A percentile compares a stretch with the other conserved stretches of the same genome.
Conservation (phyloP, 73 alveolate species). For the Tetrahymena borealis region DNA sequence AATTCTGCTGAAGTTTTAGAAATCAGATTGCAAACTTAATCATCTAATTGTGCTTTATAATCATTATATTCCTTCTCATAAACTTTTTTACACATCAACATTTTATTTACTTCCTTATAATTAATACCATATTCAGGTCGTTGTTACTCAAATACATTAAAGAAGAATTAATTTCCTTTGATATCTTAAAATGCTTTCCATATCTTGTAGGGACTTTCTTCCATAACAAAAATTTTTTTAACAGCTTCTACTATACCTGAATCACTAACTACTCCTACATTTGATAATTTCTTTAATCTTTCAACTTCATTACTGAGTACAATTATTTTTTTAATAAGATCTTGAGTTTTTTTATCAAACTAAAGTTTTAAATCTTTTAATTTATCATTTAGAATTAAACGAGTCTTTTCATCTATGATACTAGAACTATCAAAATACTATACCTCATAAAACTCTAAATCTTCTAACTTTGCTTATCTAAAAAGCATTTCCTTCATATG, state of each 20-base stretch:
- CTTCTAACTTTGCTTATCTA: conserved; percentile 21
- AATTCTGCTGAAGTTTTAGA: not conserved
- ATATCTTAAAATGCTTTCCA: conserved; percentile 27
- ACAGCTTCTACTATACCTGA: conserved; percentile 12
- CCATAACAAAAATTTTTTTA: not conserved
- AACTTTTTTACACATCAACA: conserved; percentile 31
- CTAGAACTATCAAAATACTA: conserved; percentile 24
- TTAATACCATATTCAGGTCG: conserved; percentile 25
- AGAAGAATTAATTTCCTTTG: conserved; percentile 11
- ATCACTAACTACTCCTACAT: not conserved
- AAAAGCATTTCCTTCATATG: conserved; percentile 35
- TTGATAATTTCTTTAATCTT: not conserved
- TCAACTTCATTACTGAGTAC: conserved; percentile 9
- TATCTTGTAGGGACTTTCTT: conserved; percentile 21
- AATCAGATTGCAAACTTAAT: not conserved
- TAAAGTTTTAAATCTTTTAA: conserved; percentile 8
- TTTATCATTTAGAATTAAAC: conserved; percentile 24
- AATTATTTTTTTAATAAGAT: not conserved
- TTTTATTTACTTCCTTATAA: conserved; percentile 27
- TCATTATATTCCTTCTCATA: conserved; percentile 38
- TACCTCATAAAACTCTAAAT: conserved; percentile 38
- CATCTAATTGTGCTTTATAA: conserved; percentile 21
- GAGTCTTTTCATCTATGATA: conserved; percentile 20
- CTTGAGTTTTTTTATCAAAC: conserved; percentile 32
- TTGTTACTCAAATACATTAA: conserved; percentile 30